Evolutionary conservation across 2,329 filamentous ascomycete genomes (phyloP), one percentile per base, ranked within the genome.

Genomic region (Alternaria angustiovoidea): DNA sequence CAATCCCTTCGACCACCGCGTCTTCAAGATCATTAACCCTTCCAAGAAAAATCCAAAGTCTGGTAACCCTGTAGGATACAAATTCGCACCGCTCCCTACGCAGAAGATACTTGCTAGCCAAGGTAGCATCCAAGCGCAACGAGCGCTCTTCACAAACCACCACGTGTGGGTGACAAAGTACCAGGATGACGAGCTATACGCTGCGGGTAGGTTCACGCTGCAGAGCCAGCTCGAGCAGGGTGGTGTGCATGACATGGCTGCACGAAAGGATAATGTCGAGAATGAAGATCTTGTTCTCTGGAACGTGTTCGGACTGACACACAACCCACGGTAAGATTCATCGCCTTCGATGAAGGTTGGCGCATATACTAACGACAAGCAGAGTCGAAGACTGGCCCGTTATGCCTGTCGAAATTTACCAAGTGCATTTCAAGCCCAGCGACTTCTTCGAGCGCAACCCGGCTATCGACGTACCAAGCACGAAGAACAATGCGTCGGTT

Each of bases 391-490:
- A 84, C 62, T 85, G 81, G 80, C 83, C 83, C 4, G 81, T 85
- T 24, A 81, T 82, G 80, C 83, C 83, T 0, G 75, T 78, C 2
- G 83, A 85, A 62, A 82, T 82, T 38, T 80, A 83, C 62, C 78
- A 81, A 62, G 65, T 85, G 5, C 75, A 81, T 26, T 75, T 85
- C 54, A 79, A 81, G 41, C 84, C 85, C 0, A 77, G 80, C 9
- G 84, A 87, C 65, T 86, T 87, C 78, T 87, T 86, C 63, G 79
- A 78, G 2, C 78, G 73, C 30, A 87, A 86, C 51, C 84, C 85
- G 0, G 80, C 81, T 5, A 80, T 86, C 52, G 84, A 86, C 73
- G 83, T 87, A 22, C 84, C 84, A 2, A 71, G 68, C 7, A 63
- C 59, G n/a, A 75, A 72, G 69, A 78, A 78, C 12, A 39, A 64